Evolutionary conservation across 352 stramenopile genomes (phyloP).

Genomic region (Plasmopara viticola): DNA sequence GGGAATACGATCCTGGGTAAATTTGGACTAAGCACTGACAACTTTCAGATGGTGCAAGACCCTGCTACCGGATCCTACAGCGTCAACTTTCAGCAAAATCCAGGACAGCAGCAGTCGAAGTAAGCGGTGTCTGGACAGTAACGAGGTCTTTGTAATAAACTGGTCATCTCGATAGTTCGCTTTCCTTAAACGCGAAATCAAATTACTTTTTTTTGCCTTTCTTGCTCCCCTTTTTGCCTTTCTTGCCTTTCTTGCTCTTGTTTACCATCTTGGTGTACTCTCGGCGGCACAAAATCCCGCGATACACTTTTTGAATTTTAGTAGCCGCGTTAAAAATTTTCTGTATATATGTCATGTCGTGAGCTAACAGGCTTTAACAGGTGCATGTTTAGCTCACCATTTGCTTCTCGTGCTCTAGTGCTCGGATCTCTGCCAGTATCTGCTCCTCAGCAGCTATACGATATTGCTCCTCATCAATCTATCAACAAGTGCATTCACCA

Average conservation of each 20-base stretch:
- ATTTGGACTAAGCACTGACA: slow-evolving; percentile 99
- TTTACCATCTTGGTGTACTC: slow-evolving; percentile 69
- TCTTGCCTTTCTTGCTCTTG: slow-evolving; percentile 80
- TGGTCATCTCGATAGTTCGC: slow-evolving; percentile 2
- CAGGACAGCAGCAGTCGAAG: slow-evolving; percentile 14
- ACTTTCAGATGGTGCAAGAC: slow-evolving; percentile 99
- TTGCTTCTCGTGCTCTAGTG: slow-evolving; percentile 65
- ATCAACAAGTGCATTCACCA: background rate
- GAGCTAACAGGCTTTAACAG: background rate
- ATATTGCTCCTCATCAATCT: slow-evolving; percentile 82
- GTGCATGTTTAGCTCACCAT: slow-evolving; percentile 34
- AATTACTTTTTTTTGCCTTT: slow-evolving; percentile 29
- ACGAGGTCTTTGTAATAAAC: slow-evolving; percentile 6
- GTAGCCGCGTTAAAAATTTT: slow-evolving; percentile 67
- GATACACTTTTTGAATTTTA: slow-evolving; percentile 78
- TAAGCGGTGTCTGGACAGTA: background rate
- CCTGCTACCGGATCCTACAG: slow-evolving; percentile 95
- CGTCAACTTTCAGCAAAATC: slow-evolving; percentile 90
- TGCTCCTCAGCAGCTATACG: slow-evolving; percentile 78
- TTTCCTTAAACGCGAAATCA: background rate
- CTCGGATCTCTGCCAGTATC: slow-evolving; percentile 62
- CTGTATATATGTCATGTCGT: slow-evolving; percentile 12
- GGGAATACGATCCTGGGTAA: slow-evolving; percentile 98
- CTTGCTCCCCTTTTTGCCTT: slow-evolving; percentile 39
- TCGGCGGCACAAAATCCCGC: slow-evolving; percentile 50